Evolutionary conservation across 768 basidiomycete genomes (phyloP), one percentile per base, ranked within the genome.

Genomic region (Tephrocybe rancida): DNA sequence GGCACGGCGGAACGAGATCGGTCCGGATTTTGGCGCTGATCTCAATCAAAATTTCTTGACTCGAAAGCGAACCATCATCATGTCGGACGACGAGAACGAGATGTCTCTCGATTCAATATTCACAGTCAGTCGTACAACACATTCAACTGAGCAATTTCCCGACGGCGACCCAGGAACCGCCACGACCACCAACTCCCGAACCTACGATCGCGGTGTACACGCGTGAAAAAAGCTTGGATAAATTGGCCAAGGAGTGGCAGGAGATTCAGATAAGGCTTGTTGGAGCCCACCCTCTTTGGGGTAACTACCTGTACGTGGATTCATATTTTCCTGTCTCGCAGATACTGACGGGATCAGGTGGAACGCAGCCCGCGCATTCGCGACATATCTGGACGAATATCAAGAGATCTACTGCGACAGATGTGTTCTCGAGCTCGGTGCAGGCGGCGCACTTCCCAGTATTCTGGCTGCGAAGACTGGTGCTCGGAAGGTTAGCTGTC

Each of bases 401-500:
- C 61, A 63, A 0, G 67, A 75, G 1, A 59, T 87, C 0, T 85
- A 82, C 41, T 73, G 69, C 30, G 69, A 66, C 44, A 58, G 60
- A 7, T 68, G 62, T 22, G 84, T 98, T 0, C 75, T 98, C 1
- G 97, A 99, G 67, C 82, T 98, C 0, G 97, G 97, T 0, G 97
- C 97, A 0, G 97, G 95, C 0, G 95, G 92, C 1, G 96, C 87
- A 2, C 74, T 98, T 5, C 97, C 97, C 0, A 85, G 90, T 3
- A 76, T 99, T 6, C 81, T 95, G 2, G 75, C 87, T 0, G 83
- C 79, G 0, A 80, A 86, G 35, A 86, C 85, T 53, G 88, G 87
- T 0, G 93, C 94, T 0, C 63, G 67, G 35, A 82, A 81, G 64
- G 94, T 91, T 18, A n/a, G 75, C 62, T 35, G 3, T 0, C 32